Evolutionary conservation across 2,329 filamentous ascomycete species (phyloP), one percentile per base, ranked within the genome.

Genomic region (Ramichloridium luteum): DNA sequence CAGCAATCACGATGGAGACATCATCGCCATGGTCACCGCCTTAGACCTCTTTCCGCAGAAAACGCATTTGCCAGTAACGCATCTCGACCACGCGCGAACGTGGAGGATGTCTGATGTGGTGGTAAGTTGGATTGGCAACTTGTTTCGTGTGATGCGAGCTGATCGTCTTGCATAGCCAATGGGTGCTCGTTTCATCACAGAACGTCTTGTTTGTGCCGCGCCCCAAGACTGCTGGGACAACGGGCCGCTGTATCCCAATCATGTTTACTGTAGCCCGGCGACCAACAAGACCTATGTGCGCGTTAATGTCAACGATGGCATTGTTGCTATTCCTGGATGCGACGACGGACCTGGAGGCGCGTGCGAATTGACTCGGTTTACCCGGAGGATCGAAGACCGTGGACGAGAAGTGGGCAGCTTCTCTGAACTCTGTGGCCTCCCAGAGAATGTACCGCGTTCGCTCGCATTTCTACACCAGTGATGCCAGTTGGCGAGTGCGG

Each of bases 1-100:
- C 25, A 59, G 57, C 41, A 70, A 69, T 3, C 70, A 74, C 36
- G 70, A 74, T 40, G 68, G 67, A 18, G 70, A 74, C 37, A 69
- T 74, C 13, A 58, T 68, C 2, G 68, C 68, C 2, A 60, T 73
- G 46, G 49, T 74, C 11, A 57, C 67, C 3, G 61, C 68, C 0
- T 55, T 74, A 2, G 60, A 67, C 32, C 52, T 73, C 8, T 60
- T 70, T 32, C 54, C 50, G 3, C 55, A 62, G 27, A 37, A 54
- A 8, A 47, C 58, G 23, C 56, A 58, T 25, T 56, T 74, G 3
- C 68, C 70, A 0, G 54, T 54, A 1, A 59, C 60, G 3, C 60
- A 64, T 36, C 55, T 66, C 13, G 51, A 52, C 10, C 40, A 51
- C 27, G 48, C 60, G 13, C 60, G 69, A 22, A 57, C 53, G 13